A percentile compares a stretch with the other conserved stretches of the same genome.
Conservation (phyloP, 2,329 filamentous ascomycete species). For the Zasmidium cellare region DNA sequence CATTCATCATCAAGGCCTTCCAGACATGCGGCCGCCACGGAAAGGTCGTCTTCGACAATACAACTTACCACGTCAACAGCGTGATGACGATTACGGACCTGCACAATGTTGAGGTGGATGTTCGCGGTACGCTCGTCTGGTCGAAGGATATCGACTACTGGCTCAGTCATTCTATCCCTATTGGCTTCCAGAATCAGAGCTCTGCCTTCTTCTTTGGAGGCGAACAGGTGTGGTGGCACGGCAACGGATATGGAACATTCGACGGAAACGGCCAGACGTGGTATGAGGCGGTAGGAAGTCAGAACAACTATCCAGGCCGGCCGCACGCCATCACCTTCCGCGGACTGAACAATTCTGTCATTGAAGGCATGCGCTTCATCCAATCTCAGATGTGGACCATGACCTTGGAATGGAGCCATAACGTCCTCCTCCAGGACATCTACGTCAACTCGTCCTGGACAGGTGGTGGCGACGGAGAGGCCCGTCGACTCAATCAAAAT, state of each 20-base stretch:
- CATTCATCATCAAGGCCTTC: conserved; percentile 54
- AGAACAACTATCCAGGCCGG: conserved; percentile 50
- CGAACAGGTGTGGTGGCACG: conserved; percentile 50
- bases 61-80: conserved; percentile 50
- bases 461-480: background rate
- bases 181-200: conserved; percentile 58
- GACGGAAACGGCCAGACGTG: conserved; percentile 62
- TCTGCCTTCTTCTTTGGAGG: conserved; percentile 59
- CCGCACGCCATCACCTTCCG: conserved; percentile 56
- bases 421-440: conserved; percentile 52
- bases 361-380: conserved; percentile 53
- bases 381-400: conserved; percentile 62
- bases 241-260: conserved; percentile 54
- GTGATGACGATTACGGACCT: conserved; percentile 53
- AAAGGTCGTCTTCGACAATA: conserved; percentile 52
- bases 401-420: conserved; percentile 51
- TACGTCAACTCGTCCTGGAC: conserved; percentile 44
- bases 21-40: conserved; percentile 50
- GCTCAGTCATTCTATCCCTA: conserved; percentile 51
- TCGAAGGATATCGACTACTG: conserved; percentile 51
- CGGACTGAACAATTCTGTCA: conserved; percentile 49
- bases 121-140: conserved; percentile 50
- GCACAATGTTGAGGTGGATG: conserved; percentile 49
- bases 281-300: conserved; percentile 49
- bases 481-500: conserved; percentile 34